phyloP scores from a whole-genome alignment of 305 asterid genomes.

The Ajuga reptans region DNA sequence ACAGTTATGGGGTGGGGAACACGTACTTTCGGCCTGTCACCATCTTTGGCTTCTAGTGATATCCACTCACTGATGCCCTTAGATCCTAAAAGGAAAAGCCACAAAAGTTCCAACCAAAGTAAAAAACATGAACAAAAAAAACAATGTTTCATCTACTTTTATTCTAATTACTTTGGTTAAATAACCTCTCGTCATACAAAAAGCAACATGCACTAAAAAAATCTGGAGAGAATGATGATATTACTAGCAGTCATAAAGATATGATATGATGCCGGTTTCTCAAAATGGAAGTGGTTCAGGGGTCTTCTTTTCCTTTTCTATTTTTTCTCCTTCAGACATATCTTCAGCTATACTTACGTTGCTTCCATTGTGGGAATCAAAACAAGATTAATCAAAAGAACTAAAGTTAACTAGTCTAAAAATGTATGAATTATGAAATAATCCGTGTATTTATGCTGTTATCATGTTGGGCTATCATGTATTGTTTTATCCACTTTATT shows the following conservation, averaged over 20 bases:
- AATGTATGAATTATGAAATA: not conserved
- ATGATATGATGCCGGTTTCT: conserved; percentile 2
- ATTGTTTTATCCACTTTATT: not conserved
- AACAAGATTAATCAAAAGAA: not conserved
- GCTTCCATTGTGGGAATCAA: not conserved
- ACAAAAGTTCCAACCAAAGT: not conserved
- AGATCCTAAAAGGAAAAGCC: conserved; percentile 32
- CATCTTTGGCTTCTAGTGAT: conserved; percentile 55
- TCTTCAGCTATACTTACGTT: conserved; percentile 11
- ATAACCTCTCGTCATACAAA: not conserved
- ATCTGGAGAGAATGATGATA: not conserved
- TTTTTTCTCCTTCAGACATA: not conserved
- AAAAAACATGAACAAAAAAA: not conserved
- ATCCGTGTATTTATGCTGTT: not conserved
- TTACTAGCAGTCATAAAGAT: not conserved
- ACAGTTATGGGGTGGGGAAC: conserved; percentile 55
- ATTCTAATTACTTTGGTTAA: not conserved
- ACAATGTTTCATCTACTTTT: not conserved
- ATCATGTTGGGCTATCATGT: not conserved
- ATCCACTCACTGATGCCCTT: conserved; percentile 79
- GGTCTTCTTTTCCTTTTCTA: not conserved
- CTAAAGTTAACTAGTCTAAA: not conserved
- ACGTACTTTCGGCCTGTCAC: conserved; percentile 51
- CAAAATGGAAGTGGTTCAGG: conserved; percentile 3
- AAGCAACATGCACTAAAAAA: not conserved